Base-by-base conservation (phyloP, 1,284 basidiomycete species). In the Xerocomus nothofagi region DNA sequence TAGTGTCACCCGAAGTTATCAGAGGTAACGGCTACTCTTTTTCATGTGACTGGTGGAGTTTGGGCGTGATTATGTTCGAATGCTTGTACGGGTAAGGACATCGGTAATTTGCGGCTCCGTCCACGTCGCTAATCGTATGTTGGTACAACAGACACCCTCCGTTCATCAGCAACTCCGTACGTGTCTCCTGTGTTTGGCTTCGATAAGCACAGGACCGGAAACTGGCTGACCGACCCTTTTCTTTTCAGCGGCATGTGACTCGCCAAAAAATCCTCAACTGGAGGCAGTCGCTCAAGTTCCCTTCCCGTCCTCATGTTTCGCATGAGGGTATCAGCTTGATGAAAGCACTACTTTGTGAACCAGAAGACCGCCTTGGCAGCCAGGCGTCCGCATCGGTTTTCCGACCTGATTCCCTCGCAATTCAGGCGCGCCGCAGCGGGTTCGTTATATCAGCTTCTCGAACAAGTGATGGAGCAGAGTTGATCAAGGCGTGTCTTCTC, bases 1-100 rank as follows among this genome's bases (percentile, higher is more conserved):
- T 69, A 87, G 90, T 92, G 92, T 93, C 91, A 10, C 93, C 93
- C 27, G 96, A 98, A 68, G 95, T 98, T 34, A 91, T 99, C 60
- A 82, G 93, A 62, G 88, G 88, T 17, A 86, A 89, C 63, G 95
- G 94, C 21, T 98, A 98, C 71, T 86, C 91, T 40, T 95, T 91
- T 70, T 90, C 88, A 30, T 97, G 93, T 67, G 95, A 98, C 66
- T 98, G 94, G 94, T 98, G 96, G 95, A 93, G 91, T 67, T 78
- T 98, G 41, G 94, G 94, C 20, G 88, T 96, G 47, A 96, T 97
- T 66, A 86, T 93, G 81, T 91, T 85, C 61, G 91, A 93, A 69
- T 93, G 90, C 65, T 73, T 94, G 62, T 94, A 91, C 61, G 91
- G 91, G 86, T 89, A 66, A 58, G 82, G 73, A 42, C n/a, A 53